Percentiles rank a stretch among this genome's conserved stretches.
Evolutionary conservation across 2,329 filamentous ascomycete species (phyloP).

Genomic region (Fusarium nodosum): DNA sequence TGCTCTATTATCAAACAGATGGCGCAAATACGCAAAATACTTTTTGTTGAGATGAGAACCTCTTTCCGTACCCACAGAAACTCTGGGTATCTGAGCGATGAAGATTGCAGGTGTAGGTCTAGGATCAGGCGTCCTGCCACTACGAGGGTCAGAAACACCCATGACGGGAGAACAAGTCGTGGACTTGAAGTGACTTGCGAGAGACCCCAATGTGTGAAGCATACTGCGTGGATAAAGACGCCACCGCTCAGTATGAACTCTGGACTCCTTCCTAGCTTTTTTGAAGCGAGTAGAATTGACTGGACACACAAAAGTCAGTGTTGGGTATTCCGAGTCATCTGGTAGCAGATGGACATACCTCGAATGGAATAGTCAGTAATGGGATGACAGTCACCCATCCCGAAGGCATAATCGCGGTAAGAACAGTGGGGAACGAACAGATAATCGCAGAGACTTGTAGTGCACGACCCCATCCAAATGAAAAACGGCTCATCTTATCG

Average conservation of each 20-base stretch:
- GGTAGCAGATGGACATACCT: background rate
- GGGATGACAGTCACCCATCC: background rate
- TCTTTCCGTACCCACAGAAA: background rate
- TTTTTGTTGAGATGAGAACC: background rate
- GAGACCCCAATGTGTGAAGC: conserved; percentile 9
- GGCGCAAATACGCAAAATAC: background rate
- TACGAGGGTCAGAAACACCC: background rate
- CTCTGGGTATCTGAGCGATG: background rate
- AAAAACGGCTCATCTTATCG: background rate
- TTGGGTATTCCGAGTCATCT: accelerated
- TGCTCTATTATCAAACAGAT: background rate
- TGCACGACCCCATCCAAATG: background rate
- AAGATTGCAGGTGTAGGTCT: background rate
- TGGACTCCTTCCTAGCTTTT: background rate
- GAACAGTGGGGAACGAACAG: background rate
- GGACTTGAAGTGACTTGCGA: background rate
- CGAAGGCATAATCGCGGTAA: background rate
- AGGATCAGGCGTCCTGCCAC: background rate
- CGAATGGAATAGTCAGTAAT: background rate
- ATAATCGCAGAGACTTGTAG: background rate
- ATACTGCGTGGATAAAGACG: background rate
- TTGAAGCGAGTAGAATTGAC: background rate
- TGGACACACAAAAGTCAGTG: background rate
- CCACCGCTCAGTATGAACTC: conserved; percentile 5
- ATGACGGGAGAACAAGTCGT: background rate